Evolutionary conservation across 129 eudicot species (phyloP), one percentile per base, ranked within the genome.

Genomic region (Oenanthe sinensis): DNA sequence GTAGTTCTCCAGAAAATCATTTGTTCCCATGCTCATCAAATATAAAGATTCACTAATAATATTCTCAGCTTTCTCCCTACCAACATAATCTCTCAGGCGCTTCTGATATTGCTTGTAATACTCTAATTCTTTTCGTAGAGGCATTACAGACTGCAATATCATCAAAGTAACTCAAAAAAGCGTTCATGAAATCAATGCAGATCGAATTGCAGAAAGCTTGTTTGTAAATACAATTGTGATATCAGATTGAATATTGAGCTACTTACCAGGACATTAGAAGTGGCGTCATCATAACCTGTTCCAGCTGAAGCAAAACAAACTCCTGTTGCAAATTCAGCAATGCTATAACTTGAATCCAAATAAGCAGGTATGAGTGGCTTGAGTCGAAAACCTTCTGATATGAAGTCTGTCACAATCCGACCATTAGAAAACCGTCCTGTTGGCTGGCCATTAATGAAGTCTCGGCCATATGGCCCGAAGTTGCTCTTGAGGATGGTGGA

Each of bases 221-320:
- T 52, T 52, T 52, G 60, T 6, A 6, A 19, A 19, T 4, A 52
- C 8, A 22, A 55, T 7, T 58, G 14, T 9, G n/a, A 8, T 19
- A 58, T 58, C 11, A 58, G 13, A 58, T 22, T 11, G 44, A 26
- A 20, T 10, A 24, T 11, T 14, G 62, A 74, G 40, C 42, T 79
- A 86, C 92, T 89, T 91, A 91, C 98, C 28, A 93, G 85, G 42
- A 87, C 89, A 36, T 80, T 78, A 58, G 98, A 85, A n/a, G 98
- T 93, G 48, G 82, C 81, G 80, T 93, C 91, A 70, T 93, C 98
- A 52, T 85, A 93, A 16, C 98, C 98, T 28, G 98, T 91, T 36
- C 97, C 98, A 6, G 97, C 95, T 0, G 98, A 93, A 47, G 98
- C 98, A 84, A 93, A 93, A 75, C 97, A 89, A 60, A 93, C 98